Evolutionary conservation across 352 stramenopile genomes (phyloP).

Genomic region (Globisporangium irregulare): DNA sequence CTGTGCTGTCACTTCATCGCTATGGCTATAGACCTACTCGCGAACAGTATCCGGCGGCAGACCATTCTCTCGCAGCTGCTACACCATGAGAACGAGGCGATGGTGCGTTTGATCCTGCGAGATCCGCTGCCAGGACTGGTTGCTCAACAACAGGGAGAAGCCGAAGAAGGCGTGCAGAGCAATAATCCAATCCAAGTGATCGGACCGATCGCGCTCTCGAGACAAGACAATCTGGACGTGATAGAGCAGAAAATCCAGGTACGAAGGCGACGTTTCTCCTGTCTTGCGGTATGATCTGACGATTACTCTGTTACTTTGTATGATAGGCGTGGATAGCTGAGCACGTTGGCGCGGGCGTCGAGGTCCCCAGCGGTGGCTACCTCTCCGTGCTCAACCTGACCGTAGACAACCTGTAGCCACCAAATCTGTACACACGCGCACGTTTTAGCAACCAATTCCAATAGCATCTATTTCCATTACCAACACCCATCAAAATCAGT

Average conservation of each 20-base stretch:
- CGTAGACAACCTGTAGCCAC: slow-evolving; percentile 33
- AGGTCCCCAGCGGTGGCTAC: slow-evolving; percentile 37
- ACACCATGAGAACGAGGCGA: slow-evolving; percentile 37
- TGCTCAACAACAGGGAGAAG: slow-evolving; percentile 12
- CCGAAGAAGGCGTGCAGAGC: slow-evolving; percentile 1
- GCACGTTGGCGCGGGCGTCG: slow-evolving; percentile 30
- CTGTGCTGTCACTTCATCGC: not conserved
- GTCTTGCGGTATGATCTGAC: not conserved
- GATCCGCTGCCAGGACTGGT: slow-evolving; percentile 29
- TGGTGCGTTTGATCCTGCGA: slow-evolving; percentile 46
- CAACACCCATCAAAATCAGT: not conserved
- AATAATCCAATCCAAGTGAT: slow-evolving; percentile 28
- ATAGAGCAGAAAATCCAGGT: slow-evolving; percentile 66
- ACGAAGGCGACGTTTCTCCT: not conserved
- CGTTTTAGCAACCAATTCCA: not conserved
- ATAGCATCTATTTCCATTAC: not conserved
- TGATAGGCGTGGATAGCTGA: slow-evolving; percentile 42
- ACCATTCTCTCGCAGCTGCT: slow-evolving; percentile 43
- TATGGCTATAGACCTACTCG: slow-evolving; percentile 36
- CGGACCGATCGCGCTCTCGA: slow-evolving; percentile 44
- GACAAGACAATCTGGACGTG: slow-evolving; percentile 43
- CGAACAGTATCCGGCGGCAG: slow-evolving; percentile 40
- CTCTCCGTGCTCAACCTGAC: slow-evolving; percentile 50
- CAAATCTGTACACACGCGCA: not conserved
- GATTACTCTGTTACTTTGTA: not conserved